Percentiles rank a stretch among this genome's conserved stretches.
Evolutionary conservation across 305 asterid genomes (phyloP).

Genomic region (Salvia sclarea): DNA sequence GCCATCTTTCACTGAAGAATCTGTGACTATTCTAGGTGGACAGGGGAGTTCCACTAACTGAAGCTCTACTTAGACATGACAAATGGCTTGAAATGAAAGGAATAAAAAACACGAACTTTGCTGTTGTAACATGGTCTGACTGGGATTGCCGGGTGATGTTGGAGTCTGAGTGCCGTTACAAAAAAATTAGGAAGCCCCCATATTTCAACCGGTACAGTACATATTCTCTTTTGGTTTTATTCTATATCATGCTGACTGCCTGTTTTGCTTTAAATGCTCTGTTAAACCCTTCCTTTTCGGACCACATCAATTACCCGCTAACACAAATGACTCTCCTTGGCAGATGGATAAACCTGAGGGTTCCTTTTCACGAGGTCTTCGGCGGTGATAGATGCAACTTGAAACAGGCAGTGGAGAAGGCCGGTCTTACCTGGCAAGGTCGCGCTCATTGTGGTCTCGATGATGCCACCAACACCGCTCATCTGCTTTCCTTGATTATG

Average conservation of each 20-base stretch:
- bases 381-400: slow-evolving; percentile 76
- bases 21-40: slow-evolving; percentile 57
- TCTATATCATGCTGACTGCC: not conserved
- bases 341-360: slow-evolving; percentile 89
- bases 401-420: slow-evolving; percentile 79
- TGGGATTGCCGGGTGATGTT: slow-evolving; percentile 94
- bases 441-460: slow-evolving; percentile 92
- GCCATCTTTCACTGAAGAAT: slow-evolving; percentile 18
- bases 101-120: slow-evolving; percentile 73
- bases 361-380: slow-evolving; percentile 72
- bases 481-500: slow-evolving; percentile 64
- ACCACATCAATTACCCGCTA: slow-evolving; percentile 3
- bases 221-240: slow-evolving; percentile 9
- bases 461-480: slow-evolving; percentile 91
- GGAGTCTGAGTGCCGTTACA: slow-evolving; percentile 61
- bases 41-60: slow-evolving; percentile 73
- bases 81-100: slow-evolving; percentile 87
- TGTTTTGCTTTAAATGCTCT: slow-evolving; percentile 5
- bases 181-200: slow-evolving; percentile 54
- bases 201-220: slow-evolving; percentile 55
- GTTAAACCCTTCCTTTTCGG: slow-evolving; percentile 14
- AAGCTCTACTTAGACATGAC: slow-evolving; percentile 82
- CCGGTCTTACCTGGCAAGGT: slow-evolving; percentile 87
- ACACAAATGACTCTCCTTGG: slow-evolving; percentile 28
- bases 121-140: slow-evolving; percentile 89